These are phyloP conservation scores for Ceriops zippeliana DNA, from an alignment of 345 rosid species.

Conservation along the genomic window DNA sequence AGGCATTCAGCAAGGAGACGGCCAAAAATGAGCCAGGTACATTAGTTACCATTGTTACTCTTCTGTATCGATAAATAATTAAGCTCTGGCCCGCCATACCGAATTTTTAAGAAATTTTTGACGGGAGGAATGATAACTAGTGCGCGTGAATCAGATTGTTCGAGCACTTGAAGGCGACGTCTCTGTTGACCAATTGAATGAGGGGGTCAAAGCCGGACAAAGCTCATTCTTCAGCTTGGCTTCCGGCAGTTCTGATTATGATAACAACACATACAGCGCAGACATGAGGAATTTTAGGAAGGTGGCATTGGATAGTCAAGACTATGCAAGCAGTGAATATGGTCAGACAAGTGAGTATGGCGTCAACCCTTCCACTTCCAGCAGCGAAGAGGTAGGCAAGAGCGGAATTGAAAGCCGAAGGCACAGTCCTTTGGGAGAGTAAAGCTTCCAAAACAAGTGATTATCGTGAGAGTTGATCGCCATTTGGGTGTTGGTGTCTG, in stretches of 20 bases:
- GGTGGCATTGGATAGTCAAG: conserved; percentile 34
- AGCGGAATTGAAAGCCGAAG: conserved; percentile 5
- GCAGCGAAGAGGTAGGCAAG: conserved; percentile 43
- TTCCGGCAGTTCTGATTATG: conserved; percentile 34
- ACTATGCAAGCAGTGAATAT: conserved; percentile 52
- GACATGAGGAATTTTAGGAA: conserved; percentile 54
- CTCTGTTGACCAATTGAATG: conserved; percentile 57
- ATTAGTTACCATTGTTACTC: not conserved
- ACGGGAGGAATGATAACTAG: too few species aligned
- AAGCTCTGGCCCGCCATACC: too few species aligned
- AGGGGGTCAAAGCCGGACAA: conserved; percentile 39
- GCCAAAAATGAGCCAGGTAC: conserved; percentile 88
- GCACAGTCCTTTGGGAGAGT: not conserved
- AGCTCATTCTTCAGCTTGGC: conserved; percentile 27
- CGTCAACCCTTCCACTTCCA: conserved; percentile 61
- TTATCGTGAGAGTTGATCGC: not conserved
- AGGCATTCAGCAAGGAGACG: conserved; percentile 70
- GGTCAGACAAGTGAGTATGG: conserved; percentile 71
- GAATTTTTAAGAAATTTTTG: too few species aligned
- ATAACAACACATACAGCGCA: conserved; percentile 32
- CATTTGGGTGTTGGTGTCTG: not conserved
- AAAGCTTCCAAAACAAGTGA: not conserved
- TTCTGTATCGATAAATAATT: too few species aligned
- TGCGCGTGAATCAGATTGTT: conserved; percentile 45
- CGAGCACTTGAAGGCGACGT: conserved; percentile 62